These are phyloP conservation scores for Grosmannia penicillata DNA, from an alignment of 2,329 filamentous ascomycete genomes.

Conservation along the genomic window DNA sequence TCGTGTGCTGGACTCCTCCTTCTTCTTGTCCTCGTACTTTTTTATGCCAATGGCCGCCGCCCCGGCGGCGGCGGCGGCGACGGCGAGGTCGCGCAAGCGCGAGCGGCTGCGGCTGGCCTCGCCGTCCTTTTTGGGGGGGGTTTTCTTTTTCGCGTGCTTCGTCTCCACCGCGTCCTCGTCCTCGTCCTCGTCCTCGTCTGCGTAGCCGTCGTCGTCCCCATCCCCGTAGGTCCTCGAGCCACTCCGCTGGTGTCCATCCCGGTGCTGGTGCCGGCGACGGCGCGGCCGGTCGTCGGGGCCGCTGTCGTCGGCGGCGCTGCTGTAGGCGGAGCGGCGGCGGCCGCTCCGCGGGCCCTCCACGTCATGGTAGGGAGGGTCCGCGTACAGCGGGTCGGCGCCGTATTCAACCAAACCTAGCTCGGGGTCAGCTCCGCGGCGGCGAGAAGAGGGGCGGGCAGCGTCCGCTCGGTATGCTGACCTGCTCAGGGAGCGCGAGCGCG, in stretches of 20 bases:
- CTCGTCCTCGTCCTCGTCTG: constrained; percentile 1
- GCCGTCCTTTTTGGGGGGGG: not conserved
- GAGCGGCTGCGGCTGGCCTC: constrained; percentile 31
- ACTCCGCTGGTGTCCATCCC: constrained; percentile 13
- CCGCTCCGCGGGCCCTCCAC: constrained; percentile 12
- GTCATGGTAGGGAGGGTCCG: constrained; percentile 19
- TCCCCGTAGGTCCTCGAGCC: constrained; percentile 7
- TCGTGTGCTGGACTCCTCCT: constrained; percentile 19
- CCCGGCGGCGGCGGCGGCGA: constrained; percentile 37
- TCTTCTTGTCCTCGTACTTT: constrained; percentile 34
- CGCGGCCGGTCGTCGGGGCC: constrained; percentile 9
- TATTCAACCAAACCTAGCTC: constrained; percentile 57
- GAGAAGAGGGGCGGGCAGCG: constrained; percentile 27
- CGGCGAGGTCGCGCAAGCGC: constrained; percentile 37
- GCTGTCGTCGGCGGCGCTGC: constrained; percentile 31
- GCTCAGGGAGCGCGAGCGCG: constrained; percentile 11
- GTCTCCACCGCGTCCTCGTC: not conserved
- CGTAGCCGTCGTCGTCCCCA: constrained; percentile 10
- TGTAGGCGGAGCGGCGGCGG: constrained; percentile 20
- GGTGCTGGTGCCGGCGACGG: not conserved
- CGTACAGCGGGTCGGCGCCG: constrained; percentile 40
- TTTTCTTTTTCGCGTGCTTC: constrained; percentile 21
- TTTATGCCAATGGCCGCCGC: constrained; percentile 50
- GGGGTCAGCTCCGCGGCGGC: constrained; percentile 39
- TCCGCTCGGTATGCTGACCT: constrained; percentile 13